Evolutionary conservation across 1,284 basidiomycete genomes (phyloP).

Genomic region (Rhodotorula sp.): DNA sequence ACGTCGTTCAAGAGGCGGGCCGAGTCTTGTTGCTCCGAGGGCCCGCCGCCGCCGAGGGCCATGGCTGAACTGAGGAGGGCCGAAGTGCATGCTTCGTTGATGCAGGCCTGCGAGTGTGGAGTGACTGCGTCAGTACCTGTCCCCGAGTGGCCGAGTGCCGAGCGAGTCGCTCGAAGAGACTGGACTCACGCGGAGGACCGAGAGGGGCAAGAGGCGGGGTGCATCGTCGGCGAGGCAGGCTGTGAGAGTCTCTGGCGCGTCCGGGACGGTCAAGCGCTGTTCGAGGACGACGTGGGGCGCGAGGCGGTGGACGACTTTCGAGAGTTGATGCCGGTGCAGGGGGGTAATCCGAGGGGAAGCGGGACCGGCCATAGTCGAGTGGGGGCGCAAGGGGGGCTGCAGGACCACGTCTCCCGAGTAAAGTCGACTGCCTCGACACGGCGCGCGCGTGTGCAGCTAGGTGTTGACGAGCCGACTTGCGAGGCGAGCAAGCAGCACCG

Average conservation of each 20-base stretch:
- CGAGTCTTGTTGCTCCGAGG: background rate
- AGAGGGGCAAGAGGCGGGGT: background rate
- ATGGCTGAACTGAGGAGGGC: constrained; percentile 22
- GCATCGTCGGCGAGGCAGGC: background rate
- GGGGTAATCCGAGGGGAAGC: background rate
- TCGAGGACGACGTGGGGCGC: constrained; percentile 19
- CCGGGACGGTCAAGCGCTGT: constrained; percentile 8
- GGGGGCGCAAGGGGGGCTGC: too few species aligned
- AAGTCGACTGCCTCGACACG: too few species aligned
- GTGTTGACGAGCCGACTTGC: too few species aligned
- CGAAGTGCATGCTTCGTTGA: constrained; percentile 27
- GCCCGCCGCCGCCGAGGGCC: constrained; percentile 1
- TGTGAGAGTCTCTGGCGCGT: constrained; percentile 3
- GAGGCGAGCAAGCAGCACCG: too few species aligned
- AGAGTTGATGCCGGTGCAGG: constrained; percentile 7
- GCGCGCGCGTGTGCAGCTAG: too few species aligned
- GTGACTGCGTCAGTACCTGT: background rate
- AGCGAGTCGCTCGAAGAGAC: background rate
- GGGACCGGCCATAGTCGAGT: background rate
- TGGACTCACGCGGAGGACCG: constrained; percentile 18
- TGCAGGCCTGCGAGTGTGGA: constrained; percentile 1
- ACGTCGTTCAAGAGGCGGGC: constrained; percentile 26
- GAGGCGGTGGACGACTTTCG: constrained; percentile 17
- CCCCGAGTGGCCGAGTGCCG: background rate
- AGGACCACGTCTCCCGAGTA: too few species aligned